Percentiles rank a stretch among this genome's conserved stretches.
Evolutionary conservation across 495 filamentous ascomycete genomes (phyloP).

Genomic region (Hypoxylon perforatum): DNA sequence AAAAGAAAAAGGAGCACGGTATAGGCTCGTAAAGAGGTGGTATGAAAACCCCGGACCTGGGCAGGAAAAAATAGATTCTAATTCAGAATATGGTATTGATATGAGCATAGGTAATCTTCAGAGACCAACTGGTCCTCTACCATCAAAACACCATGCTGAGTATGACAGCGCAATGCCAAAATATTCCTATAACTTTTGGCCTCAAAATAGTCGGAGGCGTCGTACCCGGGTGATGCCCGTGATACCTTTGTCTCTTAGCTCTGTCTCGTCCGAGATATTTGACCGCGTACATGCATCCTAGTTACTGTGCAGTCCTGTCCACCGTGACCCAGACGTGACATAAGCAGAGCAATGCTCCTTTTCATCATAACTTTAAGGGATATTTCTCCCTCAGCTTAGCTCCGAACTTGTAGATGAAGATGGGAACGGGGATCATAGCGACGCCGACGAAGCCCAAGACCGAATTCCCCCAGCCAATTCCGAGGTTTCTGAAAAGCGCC

Average conservation of each 20-base stretch:
- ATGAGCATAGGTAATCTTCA: not conserved
- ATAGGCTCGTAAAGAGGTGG: not conserved
- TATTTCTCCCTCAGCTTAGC: conserved; percentile 41
- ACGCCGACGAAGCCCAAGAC: conserved; percentile 63
- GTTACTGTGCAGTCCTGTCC: not conserved
- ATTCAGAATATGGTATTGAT: conserved; percentile 2
- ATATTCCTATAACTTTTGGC: not conserved
- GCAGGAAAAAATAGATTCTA: not conserved
- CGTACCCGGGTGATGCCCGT: not conserved
- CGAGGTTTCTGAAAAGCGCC: conserved; percentile 59
- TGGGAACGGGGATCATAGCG: conserved; percentile 57
- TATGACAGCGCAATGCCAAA: not conserved
- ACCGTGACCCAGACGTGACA: not conserved
- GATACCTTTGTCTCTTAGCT: not conserved
- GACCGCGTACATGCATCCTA: conserved; percentile 1
- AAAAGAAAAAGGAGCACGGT: not conserved
- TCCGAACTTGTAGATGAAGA: conserved; percentile 41
- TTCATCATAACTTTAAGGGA: conserved; percentile 40
- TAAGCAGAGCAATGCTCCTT: not conserved
- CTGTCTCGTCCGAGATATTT: conserved; percentile 3
- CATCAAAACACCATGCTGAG: not conserved
- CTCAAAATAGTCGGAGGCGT: not conserved
- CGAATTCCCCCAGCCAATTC: conserved; percentile 67
- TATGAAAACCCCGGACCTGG: not conserved
- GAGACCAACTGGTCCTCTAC: not conserved